phyloP scores from a whole-genome alignment of 768 basidiomycete genomes.

The Butyriboletus loyo region DNA sequence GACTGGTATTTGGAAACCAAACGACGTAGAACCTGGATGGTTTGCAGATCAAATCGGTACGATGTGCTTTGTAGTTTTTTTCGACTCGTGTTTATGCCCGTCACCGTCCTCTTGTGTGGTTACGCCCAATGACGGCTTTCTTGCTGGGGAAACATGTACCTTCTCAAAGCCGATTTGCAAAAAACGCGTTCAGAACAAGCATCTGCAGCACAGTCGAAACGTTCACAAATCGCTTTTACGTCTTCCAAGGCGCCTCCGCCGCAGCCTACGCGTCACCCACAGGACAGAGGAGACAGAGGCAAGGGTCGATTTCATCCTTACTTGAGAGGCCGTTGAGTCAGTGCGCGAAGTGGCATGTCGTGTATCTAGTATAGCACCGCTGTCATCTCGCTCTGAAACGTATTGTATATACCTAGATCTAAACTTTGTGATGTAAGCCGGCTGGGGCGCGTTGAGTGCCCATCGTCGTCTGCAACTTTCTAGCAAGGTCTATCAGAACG shows the following conservation, averaged over 20 bases:
- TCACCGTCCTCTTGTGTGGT: conserved; percentile 9
- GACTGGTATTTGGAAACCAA: conserved; percentile 67
- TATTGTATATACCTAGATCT: neutral
- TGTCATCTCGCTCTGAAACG: conserved; percentile 2
- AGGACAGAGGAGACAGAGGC: conserved; percentile 19
- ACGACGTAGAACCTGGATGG: conserved; percentile 64
- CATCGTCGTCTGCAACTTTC: neutral
- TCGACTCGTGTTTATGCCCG: conserved; percentile 29
- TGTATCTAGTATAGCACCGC: conserved; percentile 14
- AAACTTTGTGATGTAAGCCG: conserved; percentile 18
- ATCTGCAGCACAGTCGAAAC: conserved; percentile 50
- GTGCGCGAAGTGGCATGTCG: neutral
- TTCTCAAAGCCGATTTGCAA: conserved; percentile 55
- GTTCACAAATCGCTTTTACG: conserved; percentile 63
- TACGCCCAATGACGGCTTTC: neutral
- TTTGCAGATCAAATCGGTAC: conserved; percentile 76
- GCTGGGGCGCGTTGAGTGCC: neutral
- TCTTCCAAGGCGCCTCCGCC: conserved; percentile 22
- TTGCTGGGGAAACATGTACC: conserved; percentile 3
- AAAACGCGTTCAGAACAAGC: conserved; percentile 64
- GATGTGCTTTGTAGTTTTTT: conserved; percentile 25
- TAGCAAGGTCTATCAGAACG: neutral
- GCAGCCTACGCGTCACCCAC: conserved; percentile 8
- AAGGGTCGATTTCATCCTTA: conserved; percentile 31
- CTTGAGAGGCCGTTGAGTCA: conserved; percentile 20